Percentiles rank a stretch among this genome's conserved stretches.
These are phyloP conservation scores for Penicillium malachiteum DNA, from an alignment of 495 filamentous ascomycete genomes.

Conservation along the genomic window DNA sequence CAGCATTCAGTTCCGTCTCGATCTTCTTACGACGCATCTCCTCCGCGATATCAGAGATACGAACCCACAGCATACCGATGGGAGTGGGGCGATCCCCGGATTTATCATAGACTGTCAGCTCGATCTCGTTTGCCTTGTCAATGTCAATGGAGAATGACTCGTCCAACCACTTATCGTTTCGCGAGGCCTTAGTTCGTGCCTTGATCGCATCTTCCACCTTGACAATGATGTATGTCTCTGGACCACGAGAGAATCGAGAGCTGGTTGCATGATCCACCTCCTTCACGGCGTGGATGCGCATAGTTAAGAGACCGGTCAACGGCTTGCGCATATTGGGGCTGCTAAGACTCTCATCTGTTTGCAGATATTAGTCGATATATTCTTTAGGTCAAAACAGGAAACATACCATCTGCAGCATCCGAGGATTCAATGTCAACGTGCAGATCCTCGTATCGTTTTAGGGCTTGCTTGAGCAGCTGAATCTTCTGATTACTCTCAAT, in stretches of 20 bases:
- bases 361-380: conserved; percentile 10
- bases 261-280: conserved; percentile 94
- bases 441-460: conserved; percentile 96
- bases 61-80: conserved; percentile 93
- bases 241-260: conserved; percentile 80
- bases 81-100: conserved; percentile 81
- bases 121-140: conserved; percentile 97
- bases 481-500: conserved; percentile 98
- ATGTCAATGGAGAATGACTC: conserved; percentile 89
- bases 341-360: conserved; percentile 90
- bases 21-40: conserved; percentile 98
- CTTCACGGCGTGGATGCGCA: conserved; percentile 82
- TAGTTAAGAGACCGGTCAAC: conserved; percentile 80
- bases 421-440: conserved; percentile 88
- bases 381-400: neutral
- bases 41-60: conserved; percentile 95
- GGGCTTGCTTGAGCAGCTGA: conserved; percentile 87
- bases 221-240: conserved; percentile 91
- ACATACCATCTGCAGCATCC: conserved; percentile 81
- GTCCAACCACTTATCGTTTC: conserved; percentile 86
- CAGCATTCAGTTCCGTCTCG: conserved; percentile 84
- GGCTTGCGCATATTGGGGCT: conserved; percentile 92
- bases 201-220: conserved; percentile 95
- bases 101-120: conserved; percentile 97
- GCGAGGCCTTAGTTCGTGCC: conserved; percentile 80